Evolutionary conservation across 257 asterid species (phyloP).

Genomic region (Petunia secreta): DNA sequence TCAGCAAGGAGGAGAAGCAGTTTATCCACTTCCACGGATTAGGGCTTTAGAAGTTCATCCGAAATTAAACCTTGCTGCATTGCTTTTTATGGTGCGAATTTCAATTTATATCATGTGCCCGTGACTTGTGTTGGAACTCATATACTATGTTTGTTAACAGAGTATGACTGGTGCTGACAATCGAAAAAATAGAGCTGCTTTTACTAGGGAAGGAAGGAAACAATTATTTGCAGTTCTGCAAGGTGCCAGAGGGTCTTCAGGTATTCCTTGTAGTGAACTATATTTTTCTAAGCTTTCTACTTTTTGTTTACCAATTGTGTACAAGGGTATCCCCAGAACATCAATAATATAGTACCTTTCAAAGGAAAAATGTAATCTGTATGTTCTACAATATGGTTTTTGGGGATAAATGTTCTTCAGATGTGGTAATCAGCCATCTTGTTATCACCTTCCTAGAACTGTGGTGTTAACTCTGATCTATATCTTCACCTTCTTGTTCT

Average conservation of each 20-base stretch:
- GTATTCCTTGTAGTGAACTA: constrained; percentile 41
- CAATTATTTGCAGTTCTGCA: constrained; percentile 98
- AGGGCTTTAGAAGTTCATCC: constrained; percentile 94
- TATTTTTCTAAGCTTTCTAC: background rate
- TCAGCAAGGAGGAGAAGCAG: constrained; percentile 99
- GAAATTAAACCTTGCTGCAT: constrained; percentile 79
- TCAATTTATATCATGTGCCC: constrained; percentile 17
- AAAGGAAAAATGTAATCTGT: constrained; percentile 1
- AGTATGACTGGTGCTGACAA: constrained; percentile 77
- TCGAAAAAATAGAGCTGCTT: constrained; percentile 83
- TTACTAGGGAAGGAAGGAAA: constrained; percentile 93
- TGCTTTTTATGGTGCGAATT: constrained; percentile 81
- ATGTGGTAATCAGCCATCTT: background rate
- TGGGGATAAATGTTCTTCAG: background rate
- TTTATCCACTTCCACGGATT: constrained; percentile 92
- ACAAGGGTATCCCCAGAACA: background rate
- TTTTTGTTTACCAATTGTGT: background rate
- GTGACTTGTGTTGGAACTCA: constrained; percentile 20
- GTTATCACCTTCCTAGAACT: background rate
- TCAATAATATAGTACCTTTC: background rate
- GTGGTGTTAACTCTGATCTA: background rate
- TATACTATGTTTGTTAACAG: constrained; percentile 49
- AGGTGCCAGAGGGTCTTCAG: constrained; percentile 99
- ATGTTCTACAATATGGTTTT: background rate
- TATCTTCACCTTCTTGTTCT: constrained; percentile 25